Conservation (phyloP, 2,329 filamentous ascomycete genomes). For the Colletotrichum sp. region DNA sequence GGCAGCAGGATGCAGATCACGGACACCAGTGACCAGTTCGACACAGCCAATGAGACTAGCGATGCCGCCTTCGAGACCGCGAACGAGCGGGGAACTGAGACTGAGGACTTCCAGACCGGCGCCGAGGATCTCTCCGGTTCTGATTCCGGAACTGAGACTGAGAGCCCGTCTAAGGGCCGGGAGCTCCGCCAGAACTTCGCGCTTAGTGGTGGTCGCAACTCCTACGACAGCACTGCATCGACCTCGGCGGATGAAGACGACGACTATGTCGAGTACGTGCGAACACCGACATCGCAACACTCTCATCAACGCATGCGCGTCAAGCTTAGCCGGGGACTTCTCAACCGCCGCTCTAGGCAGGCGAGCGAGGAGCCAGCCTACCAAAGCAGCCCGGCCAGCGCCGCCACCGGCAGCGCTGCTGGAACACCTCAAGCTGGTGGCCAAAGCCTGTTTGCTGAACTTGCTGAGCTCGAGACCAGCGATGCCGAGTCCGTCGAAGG, state of each 20-base stretch:
- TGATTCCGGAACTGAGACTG: conserved; percentile 81
- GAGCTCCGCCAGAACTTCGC: conserved; percentile 47
- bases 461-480: conserved; percentile 79
- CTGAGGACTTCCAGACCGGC: conserved; percentile 95
- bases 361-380: conserved; percentile 63
- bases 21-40: conserved; percentile 72
- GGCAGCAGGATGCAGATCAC: conserved; percentile 29
- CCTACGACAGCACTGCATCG: conserved; percentile 87
- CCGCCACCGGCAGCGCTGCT: conserved; percentile 51
- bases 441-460: conserved; percentile 89
- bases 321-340: conserved; percentile 68
- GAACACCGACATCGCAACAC: conserved; percentile 66
- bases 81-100: conserved; percentile 85
- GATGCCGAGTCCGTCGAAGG: conserved; percentile 71
- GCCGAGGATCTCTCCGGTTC: conserved; percentile 77
- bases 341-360: conserved; percentile 64
- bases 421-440: conserved; percentile 56
- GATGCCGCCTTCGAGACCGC: conserved; percentile 70
- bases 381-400: conserved; percentile 65
- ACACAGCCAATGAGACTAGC: conserved; percentile 80
- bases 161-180: conserved; percentile 57
- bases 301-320: conserved; percentile 74
- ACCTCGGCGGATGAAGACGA: conserved; percentile 77
- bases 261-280: conserved; percentile 51
- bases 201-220: conserved; percentile 60